phyloP scores from a whole-genome alignment of 1,139 yeast genomes.

The Sugiyamaella novakii region DNA sequence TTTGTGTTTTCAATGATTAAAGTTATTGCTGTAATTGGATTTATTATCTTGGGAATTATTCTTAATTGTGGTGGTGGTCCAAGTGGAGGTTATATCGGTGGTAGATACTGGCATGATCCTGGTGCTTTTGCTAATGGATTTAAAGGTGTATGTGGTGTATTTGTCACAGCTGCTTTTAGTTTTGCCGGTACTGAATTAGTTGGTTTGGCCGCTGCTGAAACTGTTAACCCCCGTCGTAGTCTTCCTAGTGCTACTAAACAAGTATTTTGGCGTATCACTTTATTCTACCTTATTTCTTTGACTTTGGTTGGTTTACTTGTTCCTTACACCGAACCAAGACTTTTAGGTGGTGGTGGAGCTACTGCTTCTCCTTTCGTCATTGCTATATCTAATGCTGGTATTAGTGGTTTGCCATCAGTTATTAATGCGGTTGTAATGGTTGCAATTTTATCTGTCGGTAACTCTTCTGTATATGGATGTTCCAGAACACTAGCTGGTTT shows the following conservation, averaged over 20 bases:
- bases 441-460: conserved; percentile 71
- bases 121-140: conserved; percentile 66
- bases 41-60: conserved; percentile 64
- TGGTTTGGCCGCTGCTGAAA: conserved; percentile 85
- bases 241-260: conserved; percentile 72
- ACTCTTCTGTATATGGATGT: conserved; percentile 74
- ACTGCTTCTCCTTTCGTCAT: conserved; percentile 75
- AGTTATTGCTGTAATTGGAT: conserved; percentile 62
- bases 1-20: conserved; percentile 59
- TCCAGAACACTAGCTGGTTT: conserved; percentile 82
- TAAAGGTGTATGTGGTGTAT: conserved; percentile 68
- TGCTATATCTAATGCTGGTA: conserved; percentile 60
- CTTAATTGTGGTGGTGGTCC: conserved; percentile 71
- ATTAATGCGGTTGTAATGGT: conserved; percentile 72
- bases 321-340: conserved; percentile 55
- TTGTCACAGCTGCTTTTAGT: conserved; percentile 85
- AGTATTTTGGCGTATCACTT: conserved; percentile 69
- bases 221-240: conserved; percentile 68
- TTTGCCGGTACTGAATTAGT: conserved; percentile 83
- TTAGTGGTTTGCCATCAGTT: conserved; percentile 64
- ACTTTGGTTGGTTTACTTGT: conserved; percentile 64
- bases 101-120: conserved; percentile 60
- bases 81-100: conserved; percentile 62
- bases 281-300: conserved; percentile 63
- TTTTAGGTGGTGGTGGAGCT: conserved; percentile 51